Evolutionary conservation across 2,329 filamentous ascomycete species (phyloP).

Genomic region (Colletotrichum sp.): DNA sequence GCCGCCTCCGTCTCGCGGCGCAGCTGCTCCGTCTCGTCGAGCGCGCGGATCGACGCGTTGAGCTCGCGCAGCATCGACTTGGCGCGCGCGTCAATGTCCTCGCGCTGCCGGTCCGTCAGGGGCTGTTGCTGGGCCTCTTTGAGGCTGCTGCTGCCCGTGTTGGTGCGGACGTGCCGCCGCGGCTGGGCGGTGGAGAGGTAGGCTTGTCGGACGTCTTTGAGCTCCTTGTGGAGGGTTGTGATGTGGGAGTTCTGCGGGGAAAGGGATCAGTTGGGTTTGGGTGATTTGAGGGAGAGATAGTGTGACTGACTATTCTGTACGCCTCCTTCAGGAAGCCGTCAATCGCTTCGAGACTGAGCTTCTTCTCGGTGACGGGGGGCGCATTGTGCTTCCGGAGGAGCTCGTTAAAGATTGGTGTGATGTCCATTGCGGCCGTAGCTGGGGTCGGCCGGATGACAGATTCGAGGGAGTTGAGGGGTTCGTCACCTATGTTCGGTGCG

Average conservation of each 20-base stretch:
- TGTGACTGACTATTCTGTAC: slow-evolving; percentile 77
- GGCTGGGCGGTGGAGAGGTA: slow-evolving; percentile 85
- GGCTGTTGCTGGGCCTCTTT: slow-evolving; percentile 46
- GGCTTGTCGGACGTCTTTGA: slow-evolving; percentile 82
- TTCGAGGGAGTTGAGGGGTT: not conserved
- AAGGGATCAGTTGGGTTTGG: not conserved
- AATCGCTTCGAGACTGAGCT: slow-evolving; percentile 58
- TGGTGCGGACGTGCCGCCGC: slow-evolving; percentile 55
- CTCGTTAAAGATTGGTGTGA: slow-evolving; percentile 73
- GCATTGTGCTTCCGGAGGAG: slow-evolving; percentile 66
- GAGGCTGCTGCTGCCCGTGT: slow-evolving; percentile 25
- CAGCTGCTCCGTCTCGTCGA: slow-evolving; percentile 82
- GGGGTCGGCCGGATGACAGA: not conserved
- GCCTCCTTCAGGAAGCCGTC: slow-evolving; percentile 94
- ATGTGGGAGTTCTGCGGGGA: slow-evolving; percentile 79
- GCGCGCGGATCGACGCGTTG: slow-evolving; percentile 77
- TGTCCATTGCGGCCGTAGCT: slow-evolving; percentile 54
- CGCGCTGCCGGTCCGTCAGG: slow-evolving; percentile 82
- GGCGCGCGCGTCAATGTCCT: slow-evolving; percentile 86
- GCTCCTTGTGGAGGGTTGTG: slow-evolving; percentile 76
- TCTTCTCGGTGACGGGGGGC: slow-evolving; percentile 44
- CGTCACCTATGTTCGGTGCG: not conserved
- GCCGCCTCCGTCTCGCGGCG: slow-evolving; percentile 77
- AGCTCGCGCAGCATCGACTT: slow-evolving; percentile 86
- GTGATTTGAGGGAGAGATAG: not conserved